Evolutionary conservation across 192 early-diverging fungal genomes (phyloP).

Genomic region (Geranomyces michiganensis): DNA sequence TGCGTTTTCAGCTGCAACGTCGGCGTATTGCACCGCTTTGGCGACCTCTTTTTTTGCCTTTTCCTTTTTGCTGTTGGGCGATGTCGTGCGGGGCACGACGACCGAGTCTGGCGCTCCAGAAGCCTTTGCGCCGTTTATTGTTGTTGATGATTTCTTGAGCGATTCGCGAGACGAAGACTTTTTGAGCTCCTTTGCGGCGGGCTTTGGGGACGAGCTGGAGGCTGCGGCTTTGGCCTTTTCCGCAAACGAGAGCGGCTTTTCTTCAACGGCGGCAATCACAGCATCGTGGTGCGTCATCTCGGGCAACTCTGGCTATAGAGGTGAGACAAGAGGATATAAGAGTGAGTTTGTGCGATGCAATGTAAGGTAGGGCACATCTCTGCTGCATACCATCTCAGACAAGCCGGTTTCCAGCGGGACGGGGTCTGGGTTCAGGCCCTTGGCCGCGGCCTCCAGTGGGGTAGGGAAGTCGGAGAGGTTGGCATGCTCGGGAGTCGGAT

Average conservation of each 20-base stretch:
- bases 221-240: conserved; percentile 17
- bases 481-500: not conserved
- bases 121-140: not conserved
- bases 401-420: conserved; percentile 25
- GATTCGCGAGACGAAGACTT: not conserved
- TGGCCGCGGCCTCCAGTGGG: conserved; percentile 22
- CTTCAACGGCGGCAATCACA: conserved; percentile 1
- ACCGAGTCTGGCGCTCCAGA: conserved; percentile 2
- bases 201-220: not conserved
- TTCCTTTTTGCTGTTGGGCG: not conserved
- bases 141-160: not conserved
- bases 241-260: conserved; percentile 3
- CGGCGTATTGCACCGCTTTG: conserved; percentile 1
- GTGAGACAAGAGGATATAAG: not conserved
- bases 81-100: conserved; percentile 12
- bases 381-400: conserved; percentile 22
- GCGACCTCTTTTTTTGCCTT: conserved; percentile 4
- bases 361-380: no score
- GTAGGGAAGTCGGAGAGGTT: conserved; percentile 20
- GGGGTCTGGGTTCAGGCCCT: conserved; percentile 28
- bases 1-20: conserved; percentile 3
- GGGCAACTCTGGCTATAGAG: conserved; percentile 23
- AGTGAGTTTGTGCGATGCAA: no score
- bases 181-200: conserved; percentile 6
- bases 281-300: conserved; percentile 29